Evolutionary conservation across 768 basidiomycete species (phyloP), one percentile per base, ranked within the genome.

Genomic region (Leccinum subgranulosum): DNA sequence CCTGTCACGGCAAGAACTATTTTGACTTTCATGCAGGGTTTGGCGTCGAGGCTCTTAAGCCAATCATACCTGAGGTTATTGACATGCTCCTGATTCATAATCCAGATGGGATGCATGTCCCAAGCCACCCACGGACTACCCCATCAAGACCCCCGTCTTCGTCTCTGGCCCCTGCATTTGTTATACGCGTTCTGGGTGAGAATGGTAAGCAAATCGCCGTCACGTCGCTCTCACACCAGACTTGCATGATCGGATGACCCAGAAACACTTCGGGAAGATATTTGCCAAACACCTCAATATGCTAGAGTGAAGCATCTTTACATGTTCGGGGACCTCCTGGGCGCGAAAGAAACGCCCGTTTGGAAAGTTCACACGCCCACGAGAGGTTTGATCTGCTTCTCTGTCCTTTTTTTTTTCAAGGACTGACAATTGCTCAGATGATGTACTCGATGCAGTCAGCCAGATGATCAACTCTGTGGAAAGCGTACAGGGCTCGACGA

Each of bases 181-280:
- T 60, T 5, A 54, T 61, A 53, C 61, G 61, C 14, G 53, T 60
- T 23, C 19, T 63, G 23, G 59, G 53, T 4, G 55, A 60, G 25
- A 51, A 60, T 27, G 59, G 61, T 63, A 33, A 49, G 55, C n/a
- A 15, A 27, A 21, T 3, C 11, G 19, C 14, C 14, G 10, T 14
- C 28, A 49, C 4, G 19, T 49, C 19, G 29, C 23, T 34, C 34
- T 36, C 8, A 50, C 15, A 3, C 10, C 5, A 10, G 21, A 48
- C 33, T 25, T 45, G 12, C 5, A 5, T 12, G 15, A 60, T 19
- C 4, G 27, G 5, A 49, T 47, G 2, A 21, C 4, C 8, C 46
- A 66, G 65, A 66, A 55, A 57, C 45, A 28, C 56, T 66, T 12
- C 65, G 65, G 19, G 55, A 66, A 25, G 61, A 48, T 3, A 61